Evolutionary conservation across 2,329 filamentous ascomycete genomes (phyloP).

Genomic region (Paraconiothyrium sp.): DNA sequence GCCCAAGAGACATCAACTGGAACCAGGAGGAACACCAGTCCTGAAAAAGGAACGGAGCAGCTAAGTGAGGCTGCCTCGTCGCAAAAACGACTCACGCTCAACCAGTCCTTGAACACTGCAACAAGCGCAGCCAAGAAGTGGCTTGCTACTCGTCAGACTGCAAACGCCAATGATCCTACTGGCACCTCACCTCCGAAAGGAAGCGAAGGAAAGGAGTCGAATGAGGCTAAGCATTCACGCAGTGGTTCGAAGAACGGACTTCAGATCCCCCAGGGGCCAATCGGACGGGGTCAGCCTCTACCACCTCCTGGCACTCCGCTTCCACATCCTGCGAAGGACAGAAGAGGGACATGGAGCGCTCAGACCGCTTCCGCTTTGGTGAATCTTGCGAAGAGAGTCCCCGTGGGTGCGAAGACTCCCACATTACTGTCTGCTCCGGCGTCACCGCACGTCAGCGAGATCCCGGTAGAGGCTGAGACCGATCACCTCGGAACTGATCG

Average conservation of each 20-base stretch:
- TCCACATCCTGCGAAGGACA: slow-evolving; percentile 72
- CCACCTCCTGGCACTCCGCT: slow-evolving; percentile 70
- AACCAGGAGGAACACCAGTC: neutral
- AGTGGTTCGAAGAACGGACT: neutral
- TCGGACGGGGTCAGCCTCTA: slow-evolving; percentile 7
- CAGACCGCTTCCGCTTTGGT: slow-evolving; percentile 50
- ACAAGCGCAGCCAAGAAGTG: slow-evolving; percentile 69
- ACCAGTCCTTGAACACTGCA: slow-evolving; percentile 55
- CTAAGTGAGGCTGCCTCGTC: neutral
- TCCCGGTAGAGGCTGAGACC: neutral
- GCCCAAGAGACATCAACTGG: neutral
- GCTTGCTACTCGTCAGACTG: slow-evolving; percentile 59
- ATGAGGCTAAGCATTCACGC: neutral
- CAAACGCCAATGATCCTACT: neutral
- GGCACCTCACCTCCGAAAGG: neutral
- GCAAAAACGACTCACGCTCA: slow-evolving; percentile 36
- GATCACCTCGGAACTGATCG: neutral
- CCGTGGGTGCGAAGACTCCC: slow-evolving; percentile 53
- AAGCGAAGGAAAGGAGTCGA: slow-evolving; percentile 17
- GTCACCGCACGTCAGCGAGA: slow-evolving; percentile 10
- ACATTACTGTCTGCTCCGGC: neutral
- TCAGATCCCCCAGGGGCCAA: slow-evolving; percentile 3
- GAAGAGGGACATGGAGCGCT: slow-evolving; percentile 60
- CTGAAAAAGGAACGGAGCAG: neutral
- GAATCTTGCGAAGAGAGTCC: slow-evolving; percentile 70